Conservation (phyloP, 805 yeast species). For the Candida methanosorbosa region DNA sequence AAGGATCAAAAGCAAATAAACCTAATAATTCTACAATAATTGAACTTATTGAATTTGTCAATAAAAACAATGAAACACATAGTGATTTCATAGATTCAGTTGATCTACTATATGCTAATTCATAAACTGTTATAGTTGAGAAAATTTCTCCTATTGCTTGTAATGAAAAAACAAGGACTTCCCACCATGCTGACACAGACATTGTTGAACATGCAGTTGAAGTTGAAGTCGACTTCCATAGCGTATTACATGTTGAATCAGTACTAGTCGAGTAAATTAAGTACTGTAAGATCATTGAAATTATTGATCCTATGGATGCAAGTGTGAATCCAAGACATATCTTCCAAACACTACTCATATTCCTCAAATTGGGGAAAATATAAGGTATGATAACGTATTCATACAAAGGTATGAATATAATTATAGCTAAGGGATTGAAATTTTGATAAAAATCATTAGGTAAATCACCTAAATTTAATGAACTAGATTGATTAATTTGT, state of each 20-base stretch:
- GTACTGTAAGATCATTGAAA: conserved; percentile 40
- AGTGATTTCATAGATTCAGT: conserved; percentile 43
- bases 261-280: too few species aligned
- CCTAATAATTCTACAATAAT: conserved; percentile 33
- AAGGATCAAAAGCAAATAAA: conserved; percentile 31
- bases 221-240: too few species aligned
- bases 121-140: conserved; percentile 42
- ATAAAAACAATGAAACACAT: conserved; percentile 33
- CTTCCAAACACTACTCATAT: too few species aligned
- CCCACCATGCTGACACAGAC: too few species aligned
- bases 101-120: conserved; percentile 44
- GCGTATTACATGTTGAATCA: too few species aligned
- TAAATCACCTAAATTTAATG: conserved; percentile 41
- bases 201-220: too few species aligned
- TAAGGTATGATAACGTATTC: conserved; percentile 36
- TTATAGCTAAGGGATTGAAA: conserved; percentile 46
- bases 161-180: conserved; percentile 25
- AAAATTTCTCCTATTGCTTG: conserved; percentile 47
- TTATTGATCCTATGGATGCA: conserved; percentile 35
- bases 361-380: too few species aligned
- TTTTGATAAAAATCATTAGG: conserved; percentile 48
- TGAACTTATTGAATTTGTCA: conserved; percentile 37
- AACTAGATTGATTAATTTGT: conserved; percentile 44
- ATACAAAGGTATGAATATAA: conserved; percentile 40
- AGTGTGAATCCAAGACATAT: conserved; percentile 38